Evolutionary conservation across 495 filamentous ascomycete species (phyloP).

Genomic region (Neurospora terricola): DNA sequence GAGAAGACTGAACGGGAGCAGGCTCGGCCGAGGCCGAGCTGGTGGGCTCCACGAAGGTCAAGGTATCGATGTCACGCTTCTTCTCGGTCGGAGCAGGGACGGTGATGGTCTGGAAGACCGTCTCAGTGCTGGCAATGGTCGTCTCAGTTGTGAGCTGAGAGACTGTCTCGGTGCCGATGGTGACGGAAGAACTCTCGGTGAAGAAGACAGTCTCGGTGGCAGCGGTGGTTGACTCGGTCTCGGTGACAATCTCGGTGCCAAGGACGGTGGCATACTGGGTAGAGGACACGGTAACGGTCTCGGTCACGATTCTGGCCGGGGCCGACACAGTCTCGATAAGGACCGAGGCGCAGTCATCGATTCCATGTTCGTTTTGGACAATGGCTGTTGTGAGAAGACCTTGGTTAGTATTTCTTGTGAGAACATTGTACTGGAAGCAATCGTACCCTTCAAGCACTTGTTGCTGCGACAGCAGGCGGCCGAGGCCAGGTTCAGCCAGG

Average conservation of each 20-base stretch:
- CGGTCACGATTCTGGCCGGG: slow-evolving; percentile 2
- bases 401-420: background rate
- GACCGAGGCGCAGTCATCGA: slow-evolving; percentile 5
- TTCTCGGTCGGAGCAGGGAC: background rate
- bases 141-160: background rate
- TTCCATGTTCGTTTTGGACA: background rate
- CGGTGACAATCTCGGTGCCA: background rate
- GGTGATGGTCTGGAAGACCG: background rate
- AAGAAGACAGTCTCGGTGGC: slow-evolving; percentile 3
- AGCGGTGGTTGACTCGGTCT: background rate
- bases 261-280: slow-evolving; percentile 3
- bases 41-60: background rate
- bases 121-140: background rate
- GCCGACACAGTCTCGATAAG: slow-evolving; percentile 7
- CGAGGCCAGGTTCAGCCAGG: slow-evolving; percentile 5
- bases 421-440: background rate
- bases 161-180: background rate
- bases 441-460: slow-evolving; percentile 8
- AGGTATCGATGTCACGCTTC: background rate
- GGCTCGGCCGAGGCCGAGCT: background rate
- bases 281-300: slow-evolving; percentile 1
- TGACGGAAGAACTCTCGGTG: slow-evolving; percentile 4
- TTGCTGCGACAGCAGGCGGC: slow-evolving; percentile 11
- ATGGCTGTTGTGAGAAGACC: background rate
- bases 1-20: background rate